phyloP scores from a whole-genome alignment of 345 rosid species.

The Lepidium aucheri region DNA sequence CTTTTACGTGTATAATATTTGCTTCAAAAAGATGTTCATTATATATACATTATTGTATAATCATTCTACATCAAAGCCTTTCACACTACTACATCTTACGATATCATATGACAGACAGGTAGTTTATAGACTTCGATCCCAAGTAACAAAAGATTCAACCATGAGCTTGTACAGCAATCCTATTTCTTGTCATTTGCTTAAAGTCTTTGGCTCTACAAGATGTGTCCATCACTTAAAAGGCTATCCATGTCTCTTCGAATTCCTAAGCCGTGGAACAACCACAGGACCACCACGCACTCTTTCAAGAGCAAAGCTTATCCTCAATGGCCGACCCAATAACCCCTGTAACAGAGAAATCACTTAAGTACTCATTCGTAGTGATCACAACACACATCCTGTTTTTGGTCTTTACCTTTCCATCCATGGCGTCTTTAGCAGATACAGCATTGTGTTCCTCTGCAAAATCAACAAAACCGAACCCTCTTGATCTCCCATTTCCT shows the following conservation, averaged over 20 bases:
- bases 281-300: conserved; percentile 79
- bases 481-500: conserved; percentile 77
- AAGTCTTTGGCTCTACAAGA: background rate
- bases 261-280: conserved; percentile 57
- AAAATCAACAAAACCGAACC: conserved; percentile 84
- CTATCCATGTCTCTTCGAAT: conserved; percentile 2
- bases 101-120: background rate
- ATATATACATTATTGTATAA: background rate
- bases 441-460: conserved; percentile 45
- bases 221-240: conserved; percentile 2
- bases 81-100: background rate
- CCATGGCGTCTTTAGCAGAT: conserved; percentile 83
- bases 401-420: conserved; percentile 57
- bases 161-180: background rate
- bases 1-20: background rate
- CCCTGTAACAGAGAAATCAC: conserved; percentile 40
- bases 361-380: background rate
- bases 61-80: background rate
- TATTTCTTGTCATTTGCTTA: background rate
- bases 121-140: background rate
- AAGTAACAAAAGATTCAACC: background rate
- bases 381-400: background rate
- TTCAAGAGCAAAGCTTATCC: conserved; percentile 65
- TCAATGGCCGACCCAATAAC: conserved; percentile 68
- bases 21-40: background rate